Conservation (phyloP, 805 yeast species). For the Kuraishia molischiana region DNA sequence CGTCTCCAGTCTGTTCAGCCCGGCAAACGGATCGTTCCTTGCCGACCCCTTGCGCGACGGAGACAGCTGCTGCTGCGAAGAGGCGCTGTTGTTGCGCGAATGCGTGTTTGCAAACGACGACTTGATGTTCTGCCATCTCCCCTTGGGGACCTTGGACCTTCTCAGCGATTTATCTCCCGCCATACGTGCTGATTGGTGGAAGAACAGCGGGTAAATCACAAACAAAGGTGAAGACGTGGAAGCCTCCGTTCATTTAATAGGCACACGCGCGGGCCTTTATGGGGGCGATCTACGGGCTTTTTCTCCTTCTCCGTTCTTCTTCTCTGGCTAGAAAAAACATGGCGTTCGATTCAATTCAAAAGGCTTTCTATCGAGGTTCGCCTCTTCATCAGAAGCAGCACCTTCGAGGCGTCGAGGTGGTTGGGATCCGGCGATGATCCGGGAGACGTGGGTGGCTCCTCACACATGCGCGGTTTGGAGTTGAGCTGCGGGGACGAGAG, state of each 20-base stretch:
- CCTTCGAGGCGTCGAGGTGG: constrained; percentile 4
- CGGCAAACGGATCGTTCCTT: not conserved
- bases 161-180: not conserved
- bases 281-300: no score
- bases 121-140: not conserved
- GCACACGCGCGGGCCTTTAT: no score
- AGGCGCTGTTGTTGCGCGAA: not conserved
- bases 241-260: no score
- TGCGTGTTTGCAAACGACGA: not conserved
- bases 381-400: constrained; percentile 4
- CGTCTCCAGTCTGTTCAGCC: not conserved
- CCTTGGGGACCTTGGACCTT: not conserved
- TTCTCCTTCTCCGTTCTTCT: no score
- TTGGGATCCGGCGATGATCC: not conserved
- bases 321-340: no score
- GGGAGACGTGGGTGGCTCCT: not conserved
- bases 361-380: constrained; percentile 5
- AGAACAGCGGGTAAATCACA: no score
- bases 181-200: no score
- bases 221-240: no score
- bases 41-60: not conserved
- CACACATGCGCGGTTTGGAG: not conserved
- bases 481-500: not conserved
- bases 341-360: constrained; percentile 2
- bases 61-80: not conserved